Conservation (phyloP, 352 stramenopile species). For the Phytophthora europaea region DNA sequence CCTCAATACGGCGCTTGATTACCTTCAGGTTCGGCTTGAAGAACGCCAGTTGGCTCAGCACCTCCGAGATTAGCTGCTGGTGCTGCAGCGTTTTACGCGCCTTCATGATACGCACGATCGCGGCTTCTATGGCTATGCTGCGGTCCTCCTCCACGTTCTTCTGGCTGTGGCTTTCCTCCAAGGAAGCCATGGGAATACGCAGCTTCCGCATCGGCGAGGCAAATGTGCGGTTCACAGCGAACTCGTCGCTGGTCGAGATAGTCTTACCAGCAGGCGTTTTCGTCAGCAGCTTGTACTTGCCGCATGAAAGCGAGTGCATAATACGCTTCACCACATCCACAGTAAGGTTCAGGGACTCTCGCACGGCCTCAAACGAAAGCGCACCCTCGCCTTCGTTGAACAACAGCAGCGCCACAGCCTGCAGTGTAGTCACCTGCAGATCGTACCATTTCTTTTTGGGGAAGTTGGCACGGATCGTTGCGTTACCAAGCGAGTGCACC, state of each 20-base stretch:
- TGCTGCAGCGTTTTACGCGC: conserved; percentile 97
- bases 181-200: conserved; percentile 98
- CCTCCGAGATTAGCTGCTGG: conserved; percentile 98
- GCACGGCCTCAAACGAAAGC: conserved; percentile 93
- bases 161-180: conserved; percentile 98
- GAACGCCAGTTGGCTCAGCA: conserved; percentile 97
- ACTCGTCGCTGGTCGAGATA: conserved; percentile 96
- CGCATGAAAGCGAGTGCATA: conserved; percentile 98
- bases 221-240: conserved; percentile 96
- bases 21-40: conserved; percentile 98
- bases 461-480: conserved; percentile 89
- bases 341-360: conserved; percentile 95
- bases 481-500: conserved; percentile 97
- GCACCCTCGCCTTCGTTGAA: conserved; percentile 94
- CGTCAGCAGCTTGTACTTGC: conserved; percentile 98
- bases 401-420: conserved; percentile 96
- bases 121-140: conserved; percentile 98
- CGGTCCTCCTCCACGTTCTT: conserved; percentile 98
- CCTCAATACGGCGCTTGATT: conserved; percentile 98
- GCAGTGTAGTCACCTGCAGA: conserved; percentile 97
- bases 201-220: conserved; percentile 97
- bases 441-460: conserved; percentile 96
- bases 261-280: conserved; percentile 96
- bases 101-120: conserved; percentile 99
- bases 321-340: conserved; percentile 98